Evolutionary conservation across 164 flowering plant genomes (phyloP), one percentile per base, ranked within the genome.

Genomic region (Tetracentron sinense): DNA sequence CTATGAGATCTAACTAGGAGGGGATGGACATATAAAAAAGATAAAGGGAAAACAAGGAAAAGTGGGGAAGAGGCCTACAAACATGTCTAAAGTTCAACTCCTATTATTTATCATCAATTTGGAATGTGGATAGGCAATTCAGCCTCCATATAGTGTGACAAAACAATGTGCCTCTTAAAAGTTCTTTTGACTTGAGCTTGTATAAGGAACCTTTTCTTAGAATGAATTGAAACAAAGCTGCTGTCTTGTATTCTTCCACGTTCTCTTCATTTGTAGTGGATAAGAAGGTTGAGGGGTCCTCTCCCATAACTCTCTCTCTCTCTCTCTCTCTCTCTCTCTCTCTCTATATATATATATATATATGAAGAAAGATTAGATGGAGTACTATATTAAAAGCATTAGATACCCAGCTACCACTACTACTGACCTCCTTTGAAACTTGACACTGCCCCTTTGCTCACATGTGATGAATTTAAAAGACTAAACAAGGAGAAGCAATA

Each of bases 161-260:
- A 50, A 65, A 48, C 49, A 71, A 71, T 57, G 70, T 71, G 74
- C 59, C 26, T 42, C 57, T 29, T 10, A 16, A 66, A 71, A 57
- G 70, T 58, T 31, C 2, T 51, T n/a, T 66, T 71, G 75, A 71
- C 75, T 66, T 62, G 31, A 47, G 46, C 35, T 29, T 61, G 35
- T 51, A 55, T 49, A 60, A 46, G 25, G 20, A 35, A 19, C 46
- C 15, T 19, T 49, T 42, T 56, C 46, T 35, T 47, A 1, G 42
- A 53, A 42, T 49, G 26, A 42, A 54, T 49, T 54, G 46, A 42
- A 25, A 46, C 21, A 48, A 61, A 28, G 52, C n/a, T n/a, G 75
- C 11, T 51, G 62, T 56, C 21, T 61, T 65, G 55, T 65, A 25
- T 55, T 61, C 27, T 49, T 20, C 26, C 26, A 20, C 26, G 29